A percentile compares a stretch with the other conserved stretches of the same genome.
Evolutionary conservation across 2,329 filamentous ascomycete species (phyloP).

Genomic region (Orbilia oligospora): DNA sequence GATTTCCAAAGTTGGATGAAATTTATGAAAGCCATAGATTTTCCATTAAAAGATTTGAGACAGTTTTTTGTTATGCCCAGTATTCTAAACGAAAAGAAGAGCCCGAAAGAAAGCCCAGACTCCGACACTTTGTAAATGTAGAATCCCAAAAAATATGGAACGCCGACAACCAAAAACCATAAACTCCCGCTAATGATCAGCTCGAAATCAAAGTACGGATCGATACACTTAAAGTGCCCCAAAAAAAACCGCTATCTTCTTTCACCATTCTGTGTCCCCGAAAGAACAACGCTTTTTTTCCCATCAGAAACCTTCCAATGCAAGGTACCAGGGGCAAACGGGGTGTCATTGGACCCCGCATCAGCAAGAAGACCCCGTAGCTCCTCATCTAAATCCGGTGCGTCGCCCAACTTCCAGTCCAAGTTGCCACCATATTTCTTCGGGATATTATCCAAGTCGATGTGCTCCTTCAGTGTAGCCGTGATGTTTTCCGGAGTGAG

Average conservation of each 20-base stretch:
- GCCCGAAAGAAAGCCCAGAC: too few relatives aligned
- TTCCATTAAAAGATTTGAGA: too few relatives aligned
- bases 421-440: conserved; percentile 90
- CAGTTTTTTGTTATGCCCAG: not conserved
- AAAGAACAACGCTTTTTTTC: conserved; percentile 4
- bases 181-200: conserved; percentile 8
- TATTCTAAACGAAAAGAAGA: too few relatives aligned
- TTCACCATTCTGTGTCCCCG: conserved; percentile 31
- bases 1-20: too few relatives aligned
- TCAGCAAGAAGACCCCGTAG: conserved; percentile 67
- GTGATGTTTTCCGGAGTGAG: conserved; percentile 80
- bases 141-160: not conserved
- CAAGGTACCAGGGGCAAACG: conserved; percentile 40
- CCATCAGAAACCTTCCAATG: conserved; percentile 29
- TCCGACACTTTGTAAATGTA: too few relatives aligned
- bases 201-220: not conserved
- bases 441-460: conserved; percentile 87
- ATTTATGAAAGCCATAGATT: too few relatives aligned
- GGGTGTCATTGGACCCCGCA: conserved; percentile 32
- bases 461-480: conserved; percentile 82
- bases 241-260: conserved; percentile 17
- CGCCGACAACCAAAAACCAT: not conserved
- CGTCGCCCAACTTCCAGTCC: conserved; percentile 83
- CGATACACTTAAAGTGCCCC: not conserved
- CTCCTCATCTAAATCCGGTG: conserved; percentile 78